Conservation (phyloP, 441 rosid species). For the Adansonia grandidieri region DNA sequence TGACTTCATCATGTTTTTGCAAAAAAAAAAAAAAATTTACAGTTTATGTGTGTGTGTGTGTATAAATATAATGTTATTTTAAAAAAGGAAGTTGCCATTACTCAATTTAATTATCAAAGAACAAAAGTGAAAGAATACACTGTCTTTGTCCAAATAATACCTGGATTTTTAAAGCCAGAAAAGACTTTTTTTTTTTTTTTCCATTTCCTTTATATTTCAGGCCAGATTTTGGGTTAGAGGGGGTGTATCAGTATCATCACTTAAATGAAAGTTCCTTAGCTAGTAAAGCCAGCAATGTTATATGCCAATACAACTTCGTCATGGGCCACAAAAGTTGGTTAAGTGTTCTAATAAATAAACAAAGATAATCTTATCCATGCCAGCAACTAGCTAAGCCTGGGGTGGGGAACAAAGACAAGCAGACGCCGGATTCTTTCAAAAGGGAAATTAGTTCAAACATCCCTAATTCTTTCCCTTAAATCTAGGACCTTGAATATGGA, state of each 20-base stretch:
- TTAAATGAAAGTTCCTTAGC: not conserved
- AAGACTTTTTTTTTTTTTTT: not conserved
- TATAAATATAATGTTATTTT: too few relatives aligned
- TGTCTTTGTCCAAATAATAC: not conserved
- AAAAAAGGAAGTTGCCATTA: not conserved
- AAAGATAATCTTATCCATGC: conserved; percentile 21
- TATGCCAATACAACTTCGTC: conserved; percentile 3
- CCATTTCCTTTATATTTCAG: not conserved
- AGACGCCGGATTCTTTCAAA: conserved; percentile 20
- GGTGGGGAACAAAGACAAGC: conserved; percentile 21
- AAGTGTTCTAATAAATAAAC: conserved; percentile 9
- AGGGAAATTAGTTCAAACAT: conserved; percentile 10
- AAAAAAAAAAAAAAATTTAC: too few relatives aligned
- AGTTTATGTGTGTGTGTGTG: too few relatives aligned
- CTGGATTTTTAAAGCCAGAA: not conserved
- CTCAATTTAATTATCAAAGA: not conserved
- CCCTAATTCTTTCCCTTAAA: not conserved
- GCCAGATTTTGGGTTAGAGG: not conserved
- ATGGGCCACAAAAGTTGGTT: conserved; percentile 22
- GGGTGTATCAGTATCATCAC: not conserved
- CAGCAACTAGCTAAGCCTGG: conserved; percentile 8
- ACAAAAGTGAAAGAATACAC: not conserved
- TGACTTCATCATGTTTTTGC: not conserved
- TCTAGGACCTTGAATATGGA: conserved; percentile 20
- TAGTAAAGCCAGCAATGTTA: conserved; percentile 11